Conservation (phyloP, 2,329 filamentous ascomycete species). For the Knoxdaviesia capensis region DNA sequence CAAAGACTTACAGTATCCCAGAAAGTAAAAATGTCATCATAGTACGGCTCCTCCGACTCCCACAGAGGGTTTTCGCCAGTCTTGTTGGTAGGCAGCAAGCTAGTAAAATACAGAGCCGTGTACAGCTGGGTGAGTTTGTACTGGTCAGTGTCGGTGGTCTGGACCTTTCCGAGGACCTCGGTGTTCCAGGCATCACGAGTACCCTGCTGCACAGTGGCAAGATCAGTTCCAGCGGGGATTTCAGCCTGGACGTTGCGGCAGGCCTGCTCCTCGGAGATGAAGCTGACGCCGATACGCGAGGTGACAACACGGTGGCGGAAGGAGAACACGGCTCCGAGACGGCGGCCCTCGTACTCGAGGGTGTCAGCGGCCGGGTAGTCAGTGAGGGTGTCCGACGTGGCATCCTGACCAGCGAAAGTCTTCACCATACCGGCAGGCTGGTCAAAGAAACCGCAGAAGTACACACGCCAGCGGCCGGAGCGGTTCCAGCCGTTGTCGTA, state of each 20-base stretch:
- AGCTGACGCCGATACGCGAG: conserved; percentile 46
- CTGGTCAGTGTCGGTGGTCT: conserved; percentile 32
- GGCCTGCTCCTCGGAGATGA: conserved; percentile 40
- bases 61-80: conserved; percentile 52
- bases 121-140: conserved; percentile 42
- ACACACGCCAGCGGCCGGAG: conserved; percentile 39
- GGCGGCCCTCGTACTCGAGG: conserved; percentile 14
- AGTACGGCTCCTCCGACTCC: conserved; percentile 45
- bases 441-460: conserved; percentile 43
- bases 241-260: conserved; percentile 36
- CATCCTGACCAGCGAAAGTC: conserved; percentile 19
- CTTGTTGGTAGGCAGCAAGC: conserved; percentile 47
- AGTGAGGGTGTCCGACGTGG: conserved; percentile 11
- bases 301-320: conserved; percentile 25
- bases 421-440: conserved; percentile 17
- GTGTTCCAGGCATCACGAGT: conserved; percentile 37
- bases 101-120: conserved; percentile 49
- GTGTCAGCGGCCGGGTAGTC: conserved; percentile 13
- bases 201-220: conserved; percentile 22
- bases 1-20: conserved; percentile 26
- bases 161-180: conserved; percentile 41
- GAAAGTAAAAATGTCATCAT: conserved; percentile 50
- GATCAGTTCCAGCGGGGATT: conserved; percentile 23
- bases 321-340: conserved; percentile 30
- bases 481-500: conserved; percentile 50